Base-by-base conservation (phyloP, 768 basidiomycete genomes). In the Suillus ampliporus region DNA sequence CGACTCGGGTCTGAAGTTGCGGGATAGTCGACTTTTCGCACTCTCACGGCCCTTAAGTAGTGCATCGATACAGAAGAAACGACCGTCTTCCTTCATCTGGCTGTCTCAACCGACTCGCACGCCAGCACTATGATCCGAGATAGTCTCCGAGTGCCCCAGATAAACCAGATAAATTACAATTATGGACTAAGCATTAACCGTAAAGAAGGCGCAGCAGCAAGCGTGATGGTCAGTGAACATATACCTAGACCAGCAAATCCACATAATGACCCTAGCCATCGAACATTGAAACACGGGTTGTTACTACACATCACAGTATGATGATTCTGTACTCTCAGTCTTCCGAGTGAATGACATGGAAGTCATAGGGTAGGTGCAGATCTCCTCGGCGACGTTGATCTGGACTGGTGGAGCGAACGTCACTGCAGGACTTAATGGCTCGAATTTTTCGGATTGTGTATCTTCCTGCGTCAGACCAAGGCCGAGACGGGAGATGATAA, bases 401-500 rank as follows among this genome's bases (percentile, higher is more conserved):
- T 57, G 50, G 19, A 59, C 50, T 59, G 58, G 58, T n/a, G 10
- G 15, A 34, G 52, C 58, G n/a, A 59, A 59, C 26, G 46, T 40
- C 38, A 40, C 23, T 13, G 17, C 23, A 40, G 38, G 38, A 26
- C 9, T 40, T 19, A 11, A 10, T 38, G 59, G 9, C 11, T n/a
- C n/a, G n/a, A 28, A 51, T 34, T 57, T 28, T 8, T 28, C 21
- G 9, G 35, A 57, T n/a, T 28, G 53, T 26, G 59, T 57, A 28
- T 56, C 38, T 57, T 52, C 44, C 8, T 48, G 52, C 7, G 62
- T 63, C 41, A 64, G 63, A 11, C 62, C 66, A 15, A 68, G 58
- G 19, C 67, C 66, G 21, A 68, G 61, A 37, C 67, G 65, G 46
- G 63, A 54, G 48, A 68, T 64, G 53, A 68, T 68, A 17, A 67